Conservation (phyloP, 371 early-diverging fungal species). For the Modicella reniformis region DNA sequence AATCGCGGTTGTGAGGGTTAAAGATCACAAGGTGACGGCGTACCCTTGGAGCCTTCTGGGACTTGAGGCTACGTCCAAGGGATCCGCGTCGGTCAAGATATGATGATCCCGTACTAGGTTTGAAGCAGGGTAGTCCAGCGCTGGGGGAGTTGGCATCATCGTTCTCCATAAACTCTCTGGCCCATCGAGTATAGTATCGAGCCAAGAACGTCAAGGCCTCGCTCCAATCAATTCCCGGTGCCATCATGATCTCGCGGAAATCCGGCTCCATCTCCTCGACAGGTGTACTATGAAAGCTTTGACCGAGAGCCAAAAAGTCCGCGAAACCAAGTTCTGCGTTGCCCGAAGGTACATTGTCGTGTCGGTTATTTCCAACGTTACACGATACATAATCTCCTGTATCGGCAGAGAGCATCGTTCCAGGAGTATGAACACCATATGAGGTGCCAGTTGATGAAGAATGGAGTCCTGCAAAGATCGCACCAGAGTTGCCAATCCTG, state of each 20-base stretch:
- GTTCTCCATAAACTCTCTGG: constrained; percentile 53
- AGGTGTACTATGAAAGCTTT: constrained; percentile 54
- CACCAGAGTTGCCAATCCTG: constrained; percentile 46
- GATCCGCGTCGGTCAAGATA: constrained; percentile 20
- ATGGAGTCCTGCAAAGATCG: constrained; percentile 26
- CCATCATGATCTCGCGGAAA: constrained; percentile 48
- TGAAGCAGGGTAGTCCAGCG: constrained; percentile 27
- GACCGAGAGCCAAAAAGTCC: constrained; percentile 57
- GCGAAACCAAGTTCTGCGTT: constrained; percentile 43
- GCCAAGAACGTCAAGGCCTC: constrained; percentile 51
- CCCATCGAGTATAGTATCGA: constrained; percentile 38
- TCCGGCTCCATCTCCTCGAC: constrained; percentile 56
- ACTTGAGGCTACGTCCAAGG: not conserved
- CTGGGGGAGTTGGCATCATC: constrained; percentile 36
- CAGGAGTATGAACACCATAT: constrained; percentile 22
- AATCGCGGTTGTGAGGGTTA: constrained; percentile 53
- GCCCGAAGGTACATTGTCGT: constrained; percentile 1
- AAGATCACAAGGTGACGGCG: constrained; percentile 57
- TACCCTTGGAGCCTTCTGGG: constrained; percentile 15
- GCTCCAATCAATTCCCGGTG: constrained; percentile 53
- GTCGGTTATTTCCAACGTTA: constrained; percentile 1
- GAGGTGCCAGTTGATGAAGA: constrained; percentile 3
- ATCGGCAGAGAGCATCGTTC: constrained; percentile 20
- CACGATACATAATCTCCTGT: constrained; percentile 28
- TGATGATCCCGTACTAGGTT: not conserved